These are phyloP conservation scores for Cucurbita pepo DNA, from an alignment of 306 rosid species.

Conservation along the genomic window DNA sequence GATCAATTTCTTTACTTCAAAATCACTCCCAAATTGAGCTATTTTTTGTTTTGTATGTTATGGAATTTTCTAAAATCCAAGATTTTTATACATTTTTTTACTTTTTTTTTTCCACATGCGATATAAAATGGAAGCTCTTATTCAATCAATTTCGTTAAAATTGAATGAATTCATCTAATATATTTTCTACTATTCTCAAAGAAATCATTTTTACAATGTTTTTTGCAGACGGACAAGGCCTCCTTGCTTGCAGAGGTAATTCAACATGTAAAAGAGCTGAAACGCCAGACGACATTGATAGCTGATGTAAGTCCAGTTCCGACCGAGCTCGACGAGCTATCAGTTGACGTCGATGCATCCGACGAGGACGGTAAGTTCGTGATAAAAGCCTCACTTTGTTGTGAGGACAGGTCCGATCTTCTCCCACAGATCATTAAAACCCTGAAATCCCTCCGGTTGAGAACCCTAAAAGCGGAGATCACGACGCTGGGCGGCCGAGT, in stretches of 20 bases:
- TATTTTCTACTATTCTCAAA: not conserved
- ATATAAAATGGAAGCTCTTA: no score
- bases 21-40: not conserved
- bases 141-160: not conserved
- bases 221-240: slow-evolving; percentile 69
- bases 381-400: slow-evolving; percentile 70
- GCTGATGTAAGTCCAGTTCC: slow-evolving; percentile 69
- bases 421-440: slow-evolving; percentile 69
- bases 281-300: slow-evolving; percentile 58
- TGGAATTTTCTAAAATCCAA: not conserved
- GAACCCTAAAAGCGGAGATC: slow-evolving; percentile 75
- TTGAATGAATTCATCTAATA: not conserved
- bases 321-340: slow-evolving; percentile 54
- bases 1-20: not conserved
- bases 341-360: slow-evolving; percentile 46
- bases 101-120: no score
- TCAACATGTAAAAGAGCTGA: slow-evolving; percentile 75
- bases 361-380: slow-evolving; percentile 67
- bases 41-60: not conserved
- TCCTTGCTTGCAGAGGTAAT: slow-evolving; percentile 78
- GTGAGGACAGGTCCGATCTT: slow-evolving; percentile 79
- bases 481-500: slow-evolving; percentile 66
- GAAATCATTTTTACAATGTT: not conserved
- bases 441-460: slow-evolving; percentile 37
- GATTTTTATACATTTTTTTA: not conserved